Evolutionary conservation across 1,284 basidiomycete genomes (phyloP).

Genomic region (Malassezia caprae): DNA sequence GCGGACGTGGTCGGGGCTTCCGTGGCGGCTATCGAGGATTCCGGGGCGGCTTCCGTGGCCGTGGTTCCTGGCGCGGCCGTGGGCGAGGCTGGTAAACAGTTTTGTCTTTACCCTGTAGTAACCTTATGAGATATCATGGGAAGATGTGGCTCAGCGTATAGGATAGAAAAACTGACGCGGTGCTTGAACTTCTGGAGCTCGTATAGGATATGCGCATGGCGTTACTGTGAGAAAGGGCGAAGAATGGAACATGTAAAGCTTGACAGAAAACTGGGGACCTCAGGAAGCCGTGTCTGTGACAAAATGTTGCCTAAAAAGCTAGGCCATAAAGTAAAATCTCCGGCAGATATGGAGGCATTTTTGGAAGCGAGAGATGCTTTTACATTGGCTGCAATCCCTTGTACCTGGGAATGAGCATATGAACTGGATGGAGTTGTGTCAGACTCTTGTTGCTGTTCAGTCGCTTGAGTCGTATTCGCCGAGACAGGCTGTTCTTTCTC

Average conservation of each 20-base stretch:
- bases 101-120: neutral
- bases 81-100: conserved; percentile 19
- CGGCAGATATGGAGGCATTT: neutral
- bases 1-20: conserved; percentile 35
- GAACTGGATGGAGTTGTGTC: neutral
- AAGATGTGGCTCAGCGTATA: neutral
- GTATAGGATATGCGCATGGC: neutral
- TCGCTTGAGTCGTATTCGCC: neutral
- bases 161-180: neutral
- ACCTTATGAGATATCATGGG: neutral
- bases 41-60: conserved; percentile 23
- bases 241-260: neutral
- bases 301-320: neutral
- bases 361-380: neutral
- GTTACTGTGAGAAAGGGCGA: neutral
- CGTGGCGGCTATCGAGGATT: conserved; percentile 19
- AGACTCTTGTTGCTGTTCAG: neutral
- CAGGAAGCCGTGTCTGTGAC: neutral
- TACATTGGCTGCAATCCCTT: neutral
- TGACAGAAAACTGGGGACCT: neutral
- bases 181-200: neutral
- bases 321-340: neutral
- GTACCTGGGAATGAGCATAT: neutral
- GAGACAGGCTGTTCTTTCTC: neutral
- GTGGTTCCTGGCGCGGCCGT: conserved; percentile 24